A percentile compares a stretch with the other conserved stretches of the same genome.
These are phyloP conservation scores for Chlorophyllum brunneum DNA, from an alignment of 768 basidiomycete genomes.

Conservation along the genomic window DNA sequence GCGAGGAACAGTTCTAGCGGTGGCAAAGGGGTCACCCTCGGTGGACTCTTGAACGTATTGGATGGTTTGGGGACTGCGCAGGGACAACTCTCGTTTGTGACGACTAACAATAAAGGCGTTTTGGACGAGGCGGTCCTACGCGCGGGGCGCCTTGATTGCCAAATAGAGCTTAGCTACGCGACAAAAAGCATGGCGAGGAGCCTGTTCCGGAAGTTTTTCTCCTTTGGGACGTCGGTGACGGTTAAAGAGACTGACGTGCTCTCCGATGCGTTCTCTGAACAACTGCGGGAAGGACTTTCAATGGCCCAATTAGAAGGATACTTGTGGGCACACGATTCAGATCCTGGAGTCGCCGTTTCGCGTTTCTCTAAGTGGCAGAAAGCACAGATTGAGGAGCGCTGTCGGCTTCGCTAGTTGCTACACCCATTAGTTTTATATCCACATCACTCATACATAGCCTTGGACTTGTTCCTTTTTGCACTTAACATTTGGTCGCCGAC, in stretches of 20 bases:
- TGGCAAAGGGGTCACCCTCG: conserved; percentile 56
- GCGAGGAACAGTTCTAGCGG: not conserved
- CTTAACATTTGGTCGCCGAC: not conserved
- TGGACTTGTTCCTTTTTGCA: not conserved
- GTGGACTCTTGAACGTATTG: conserved; percentile 63
- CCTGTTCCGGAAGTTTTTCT: conserved; percentile 55
- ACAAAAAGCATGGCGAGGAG: conserved; percentile 53
- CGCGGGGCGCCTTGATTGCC: conserved; percentile 66
- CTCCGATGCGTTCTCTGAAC: conserved; percentile 47
- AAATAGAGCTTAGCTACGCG: conserved; percentile 61
- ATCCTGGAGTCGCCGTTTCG: not conserved
- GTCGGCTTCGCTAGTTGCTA: too few relatives aligned
- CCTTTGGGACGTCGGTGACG: not conserved
- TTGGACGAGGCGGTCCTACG: conserved; percentile 65
- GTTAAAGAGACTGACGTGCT: not conserved
- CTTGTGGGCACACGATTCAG: not conserved
- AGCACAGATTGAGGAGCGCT: too few relatives aligned
- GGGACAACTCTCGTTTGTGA: conserved; percentile 61
- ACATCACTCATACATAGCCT: not conserved
- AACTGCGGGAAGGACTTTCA: conserved; percentile 36
- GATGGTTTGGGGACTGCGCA: conserved; percentile 56
- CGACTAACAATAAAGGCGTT: conserved; percentile 56
- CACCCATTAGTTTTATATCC: too few relatives aligned
- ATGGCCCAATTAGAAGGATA: not conserved
- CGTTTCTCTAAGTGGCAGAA: not conserved